These are phyloP conservation scores for Pseudozyma pruni DNA, from an alignment of 1,284 basidiomycete species.

Conservation along the genomic window DNA sequence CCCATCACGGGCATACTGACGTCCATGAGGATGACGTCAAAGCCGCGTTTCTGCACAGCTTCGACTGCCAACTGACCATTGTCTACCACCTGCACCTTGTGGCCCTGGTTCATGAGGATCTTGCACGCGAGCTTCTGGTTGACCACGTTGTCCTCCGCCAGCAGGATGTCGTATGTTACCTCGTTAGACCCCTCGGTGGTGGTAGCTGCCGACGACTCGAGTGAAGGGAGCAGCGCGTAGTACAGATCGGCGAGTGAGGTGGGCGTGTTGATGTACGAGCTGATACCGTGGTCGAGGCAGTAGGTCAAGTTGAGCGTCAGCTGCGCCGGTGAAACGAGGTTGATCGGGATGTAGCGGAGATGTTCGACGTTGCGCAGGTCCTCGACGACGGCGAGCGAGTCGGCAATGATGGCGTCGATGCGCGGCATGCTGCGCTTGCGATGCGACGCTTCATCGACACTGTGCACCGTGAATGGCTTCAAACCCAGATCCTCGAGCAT, in stretches of 20 bases:
- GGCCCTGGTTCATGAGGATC: conserved; percentile 95
- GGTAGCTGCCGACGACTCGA: conserved; percentile 90
- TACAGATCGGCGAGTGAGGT: conserved; percentile 88
- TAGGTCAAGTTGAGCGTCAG: conserved; percentile 68
- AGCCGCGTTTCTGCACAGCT: conserved; percentile 81
- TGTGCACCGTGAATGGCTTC: conserved; percentile 80
- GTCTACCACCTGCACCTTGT: conserved; percentile 95
- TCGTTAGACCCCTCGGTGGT: conserved; percentile 82
- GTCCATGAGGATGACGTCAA: conserved; percentile 84
- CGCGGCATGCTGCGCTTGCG: conserved; percentile 82
- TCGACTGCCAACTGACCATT: conserved; percentile 92
- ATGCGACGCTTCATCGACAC: conserved; percentile 78
- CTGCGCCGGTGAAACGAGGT: conserved; percentile 77
- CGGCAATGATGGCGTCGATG: conserved; percentile 95
- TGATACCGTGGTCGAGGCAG: conserved; percentile 90
- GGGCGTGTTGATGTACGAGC: conserved; percentile 89
- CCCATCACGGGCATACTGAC: conserved; percentile 76
- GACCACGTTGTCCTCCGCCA: conserved; percentile 97
- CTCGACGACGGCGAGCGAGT: conserved; percentile 86
- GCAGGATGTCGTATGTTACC: conserved; percentile 88
- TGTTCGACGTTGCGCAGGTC: conserved; percentile 91
- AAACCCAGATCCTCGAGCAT: conserved; percentile 85
- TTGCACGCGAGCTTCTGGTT: conserved; percentile 98
- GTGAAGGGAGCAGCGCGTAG: conserved; percentile 89
- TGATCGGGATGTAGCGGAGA: conserved; percentile 94